Evolutionary conservation across 768 basidiomycete genomes (phyloP), one percentile per base, ranked within the genome.

Genomic region (Pisolithus tinctorius): DNA sequence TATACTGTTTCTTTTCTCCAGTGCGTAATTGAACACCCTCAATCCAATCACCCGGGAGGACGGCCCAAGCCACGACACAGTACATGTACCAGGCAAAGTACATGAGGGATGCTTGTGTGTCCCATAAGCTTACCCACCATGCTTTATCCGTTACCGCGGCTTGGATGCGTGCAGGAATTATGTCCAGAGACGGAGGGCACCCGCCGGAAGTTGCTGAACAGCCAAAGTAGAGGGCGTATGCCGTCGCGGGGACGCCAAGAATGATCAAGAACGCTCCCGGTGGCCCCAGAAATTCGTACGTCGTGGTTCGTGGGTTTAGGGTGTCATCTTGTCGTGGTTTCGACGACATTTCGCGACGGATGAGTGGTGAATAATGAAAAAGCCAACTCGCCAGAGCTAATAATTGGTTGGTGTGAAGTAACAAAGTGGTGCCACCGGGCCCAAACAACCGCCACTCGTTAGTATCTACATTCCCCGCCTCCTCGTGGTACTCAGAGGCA

Each of bases 51-150:
- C 82, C 82, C 1, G 83, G 96, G 11, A 98, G 70, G 45, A 92
- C 60, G 4, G 72, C 74, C 93, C 94, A 97, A 3, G 88, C 77
- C 3, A 80, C 69, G 45, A 97, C 78, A 57, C 82, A 86, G 67
- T 86, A 98, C n/a, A 80, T 71, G 68, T 96, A 97, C 94, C 95
- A 99, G 0, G 68, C 90, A 39, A 87, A 64, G 70, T 97, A 98
- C 14, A 86, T 76, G 20, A 82, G 58, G 2, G 79, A 61, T 0
- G 93, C 93, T 51, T 94, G 72, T 0, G 80, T 79, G 60, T 97
- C 93, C 86, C 89, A 96, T 1, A 96, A 76, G 17, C 73, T 67
- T 42, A 71, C 75, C 85, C 88, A 94, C 80, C 81, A 93, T 16
- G 70, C 62, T 5, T 62, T 55, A 58, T 70, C 68, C 6, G 76